Base-by-base conservation (phyloP, 345 rosid genomes). In the Zanthoxylum bungeanum region DNA sequence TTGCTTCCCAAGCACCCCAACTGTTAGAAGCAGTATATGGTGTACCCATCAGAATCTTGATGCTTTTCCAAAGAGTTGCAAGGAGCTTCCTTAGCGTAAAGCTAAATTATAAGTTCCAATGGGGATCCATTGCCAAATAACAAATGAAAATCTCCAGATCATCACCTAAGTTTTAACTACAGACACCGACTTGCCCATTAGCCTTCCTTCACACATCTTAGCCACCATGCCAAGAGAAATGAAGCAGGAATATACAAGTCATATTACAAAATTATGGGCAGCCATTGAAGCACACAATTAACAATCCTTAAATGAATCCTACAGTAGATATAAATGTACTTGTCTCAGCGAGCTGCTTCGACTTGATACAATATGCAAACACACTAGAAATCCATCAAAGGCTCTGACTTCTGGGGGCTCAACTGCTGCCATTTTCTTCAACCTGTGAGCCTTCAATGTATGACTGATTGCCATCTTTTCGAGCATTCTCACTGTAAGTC, bases 271-370 rank as follows among this genome's bases (percentile, higher is more conserved):
- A 67, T 34, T 64, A 34, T 70, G 60, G 79, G 76, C 78, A 74
- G 52, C 66, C 53, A 47, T 42, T 49, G 60, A 51, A 76, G 69
- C 55, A 56, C 78, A 64, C 69, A 80, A 80, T 50, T 34, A 59
- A 63, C 47, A 55, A 59, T 49, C 44, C 50, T 27, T 64, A 60
- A 30, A 24, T 10, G 28, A 80, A 69, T 58, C 74, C 51, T n/a
- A 58, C 60, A 37, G 44, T 69, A 62, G 73, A 33, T 24, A 52
- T 46, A 47, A 25, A 67, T 73, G 62, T 73, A 74, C 27, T 40
- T 34, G 87, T 77, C 90, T 81, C 85, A 77, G 91, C 90, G 71
- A 84, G 89, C 72, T 67, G 90, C 91, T 85, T 85, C 58, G 77
- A 83, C 89, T 39, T 34, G 69, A 69, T 60, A 40, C 47, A 73